Evolutionary conservation across 2,329 filamentous ascomycete genomes (phyloP).

Genomic region (Dactylellina parvicollis): DNA sequence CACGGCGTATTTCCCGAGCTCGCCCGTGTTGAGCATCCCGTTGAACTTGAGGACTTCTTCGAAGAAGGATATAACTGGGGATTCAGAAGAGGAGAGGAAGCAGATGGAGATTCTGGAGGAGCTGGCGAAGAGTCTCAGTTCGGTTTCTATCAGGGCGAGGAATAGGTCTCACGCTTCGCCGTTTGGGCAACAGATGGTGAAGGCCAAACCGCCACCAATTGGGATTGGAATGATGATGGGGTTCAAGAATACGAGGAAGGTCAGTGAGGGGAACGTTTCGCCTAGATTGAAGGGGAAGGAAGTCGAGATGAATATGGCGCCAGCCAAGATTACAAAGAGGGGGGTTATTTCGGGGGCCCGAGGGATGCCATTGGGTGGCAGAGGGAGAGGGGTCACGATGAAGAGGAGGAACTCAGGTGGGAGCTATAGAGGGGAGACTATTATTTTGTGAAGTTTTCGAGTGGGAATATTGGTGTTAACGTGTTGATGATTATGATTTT

Average conservation of each 20-base stretch:
- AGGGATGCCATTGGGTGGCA: constrained; percentile 9
- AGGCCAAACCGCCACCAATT: constrained; percentile 50
- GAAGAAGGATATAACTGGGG: constrained; percentile 12
- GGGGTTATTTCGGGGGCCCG: constrained; percentile 35
- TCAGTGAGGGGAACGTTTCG: constrained; percentile 19
- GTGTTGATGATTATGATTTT: too few relatives aligned
- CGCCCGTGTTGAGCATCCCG: constrained; percentile 42
- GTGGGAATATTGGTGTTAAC: not conserved
- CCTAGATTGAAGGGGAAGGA: constrained; percentile 48
- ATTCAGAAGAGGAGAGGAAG: constrained; percentile 36
- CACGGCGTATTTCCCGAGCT: constrained; percentile 49
- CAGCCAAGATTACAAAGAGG: constrained; percentile 51
- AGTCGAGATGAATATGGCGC: constrained; percentile 36
- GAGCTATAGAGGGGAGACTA: constrained; percentile 46
- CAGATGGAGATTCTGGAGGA: constrained; percentile 50
- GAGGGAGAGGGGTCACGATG: constrained; percentile 33
- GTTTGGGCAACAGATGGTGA: constrained; percentile 32
- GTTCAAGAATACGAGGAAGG: constrained; percentile 38
- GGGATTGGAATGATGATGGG: constrained; percentile 54
- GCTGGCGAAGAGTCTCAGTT: constrained; percentile 50
- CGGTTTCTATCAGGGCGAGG: constrained; percentile 43
- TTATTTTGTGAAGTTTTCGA: constrained; percentile 32
- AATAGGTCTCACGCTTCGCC: constrained; percentile 11
- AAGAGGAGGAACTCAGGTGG: constrained; percentile 48
- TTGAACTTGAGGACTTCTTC: constrained; percentile 29